These are phyloP conservation scores for Penicillium odoratum DNA, from an alignment of 495 filamentous ascomycete species.

Conservation along the genomic window DNA sequence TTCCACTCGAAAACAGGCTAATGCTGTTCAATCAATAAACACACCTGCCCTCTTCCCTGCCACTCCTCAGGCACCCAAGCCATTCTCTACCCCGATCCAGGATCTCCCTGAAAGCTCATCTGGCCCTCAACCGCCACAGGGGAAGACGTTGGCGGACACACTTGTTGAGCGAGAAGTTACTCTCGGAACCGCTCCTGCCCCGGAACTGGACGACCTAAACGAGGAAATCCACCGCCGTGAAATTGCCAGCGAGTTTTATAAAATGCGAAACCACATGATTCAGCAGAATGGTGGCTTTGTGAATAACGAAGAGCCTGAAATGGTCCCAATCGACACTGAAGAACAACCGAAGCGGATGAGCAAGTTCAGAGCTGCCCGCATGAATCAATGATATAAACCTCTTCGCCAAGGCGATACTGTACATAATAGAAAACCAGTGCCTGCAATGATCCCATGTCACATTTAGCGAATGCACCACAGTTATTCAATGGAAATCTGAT, in stretches of 20 bases:
- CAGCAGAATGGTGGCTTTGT: constrained; percentile 75
- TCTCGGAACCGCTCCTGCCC: constrained; percentile 27
- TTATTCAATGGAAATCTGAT: too few relatives aligned
- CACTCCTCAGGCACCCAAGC: constrained; percentile 42
- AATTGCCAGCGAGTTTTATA: constrained; percentile 77
- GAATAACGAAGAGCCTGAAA: constrained; percentile 55
- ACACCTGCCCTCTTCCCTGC: constrained; percentile 44
- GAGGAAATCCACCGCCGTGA: constrained; percentile 70
- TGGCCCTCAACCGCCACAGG: constrained; percentile 50
- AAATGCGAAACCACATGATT: constrained; percentile 75
- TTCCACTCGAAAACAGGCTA: constrained; percentile 20
- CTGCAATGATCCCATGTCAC: neutral
- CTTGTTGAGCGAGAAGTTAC: constrained; percentile 61
- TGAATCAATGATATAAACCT: constrained; percentile 31
- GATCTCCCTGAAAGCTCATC: constrained; percentile 29
- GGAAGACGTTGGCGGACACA: constrained; percentile 54
- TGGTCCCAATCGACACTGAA: constrained; percentile 58
- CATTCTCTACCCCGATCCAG: constrained; percentile 46
- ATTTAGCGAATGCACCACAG: neutral
- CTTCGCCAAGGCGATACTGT: neutral
- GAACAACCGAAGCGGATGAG: constrained; percentile 73
- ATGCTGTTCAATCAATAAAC: constrained; percentile 19
- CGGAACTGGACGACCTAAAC: constrained; percentile 73
- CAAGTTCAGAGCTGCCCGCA: constrained; percentile 82
- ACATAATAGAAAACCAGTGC: neutral